A percentile compares a stretch with the other conserved stretches of the same genome.
These are phyloP conservation scores for Stenocarpella maydis DNA, from an alignment of 2,329 filamentous ascomycete species.

Conservation along the genomic window DNA sequence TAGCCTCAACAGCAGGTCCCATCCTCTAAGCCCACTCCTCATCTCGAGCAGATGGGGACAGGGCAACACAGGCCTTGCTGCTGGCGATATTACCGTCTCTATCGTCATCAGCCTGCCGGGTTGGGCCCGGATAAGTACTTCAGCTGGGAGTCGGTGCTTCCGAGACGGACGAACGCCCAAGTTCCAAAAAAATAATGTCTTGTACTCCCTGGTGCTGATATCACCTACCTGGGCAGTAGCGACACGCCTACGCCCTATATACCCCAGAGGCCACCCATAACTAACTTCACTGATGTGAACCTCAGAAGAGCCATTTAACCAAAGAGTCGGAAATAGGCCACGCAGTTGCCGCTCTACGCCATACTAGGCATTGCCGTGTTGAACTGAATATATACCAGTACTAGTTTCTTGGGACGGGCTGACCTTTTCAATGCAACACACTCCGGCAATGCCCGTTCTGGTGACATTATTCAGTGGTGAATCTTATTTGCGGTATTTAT, in stretches of 20 bases:
- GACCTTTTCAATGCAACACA: background rate
- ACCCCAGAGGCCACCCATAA: background rate
- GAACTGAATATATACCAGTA: no score
- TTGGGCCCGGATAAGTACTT: no score
- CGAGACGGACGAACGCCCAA: background rate
- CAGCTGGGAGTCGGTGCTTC: no score
- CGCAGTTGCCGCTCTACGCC: background rate
- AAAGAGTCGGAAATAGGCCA: background rate
- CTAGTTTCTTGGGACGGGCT: no score
- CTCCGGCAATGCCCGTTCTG: background rate
- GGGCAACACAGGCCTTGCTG: no score
- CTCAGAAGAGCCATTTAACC: no score
- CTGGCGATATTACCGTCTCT: no score
- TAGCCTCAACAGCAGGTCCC: no score
- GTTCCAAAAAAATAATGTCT: background rate
- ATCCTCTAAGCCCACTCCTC: background rate
- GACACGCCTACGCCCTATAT: no score
- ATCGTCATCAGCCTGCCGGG: no score
- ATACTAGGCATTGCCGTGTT: background rate
- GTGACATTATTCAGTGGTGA: background rate
- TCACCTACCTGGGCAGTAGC: background rate
- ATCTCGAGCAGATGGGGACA: no score
- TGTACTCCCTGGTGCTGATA: background rate
- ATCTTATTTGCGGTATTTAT: slow-evolving; percentile 1
- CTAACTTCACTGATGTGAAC: background rate